These are phyloP conservation scores for Seiridium cupressi DNA, from an alignment of 2,329 filamentous ascomycete genomes.

Conservation along the genomic window DNA sequence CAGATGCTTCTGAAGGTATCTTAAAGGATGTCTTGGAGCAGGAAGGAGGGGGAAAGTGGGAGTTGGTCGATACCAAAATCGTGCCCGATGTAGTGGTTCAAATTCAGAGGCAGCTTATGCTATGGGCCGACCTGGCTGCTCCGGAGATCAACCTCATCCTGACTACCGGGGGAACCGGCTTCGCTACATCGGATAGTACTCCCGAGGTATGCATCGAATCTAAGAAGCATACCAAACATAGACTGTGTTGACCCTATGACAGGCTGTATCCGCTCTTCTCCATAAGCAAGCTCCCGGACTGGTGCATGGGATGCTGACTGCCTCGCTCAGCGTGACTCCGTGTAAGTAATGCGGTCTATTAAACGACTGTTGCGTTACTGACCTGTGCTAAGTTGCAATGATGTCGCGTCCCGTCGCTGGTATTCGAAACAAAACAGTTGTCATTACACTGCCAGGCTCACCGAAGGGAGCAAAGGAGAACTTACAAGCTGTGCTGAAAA, in stretches of 20 bases:
- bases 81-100: slow-evolving; percentile 72
- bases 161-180: slow-evolving; percentile 91
- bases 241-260: slow-evolving; percentile 11
- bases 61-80: slow-evolving; percentile 66
- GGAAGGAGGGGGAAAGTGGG: slow-evolving; percentile 71
- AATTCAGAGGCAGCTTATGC: slow-evolving; percentile 71
- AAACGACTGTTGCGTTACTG: slow-evolving; percentile 2
- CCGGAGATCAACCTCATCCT: slow-evolving; percentile 72
- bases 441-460: slow-evolving; percentile 88
- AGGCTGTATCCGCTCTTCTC: slow-evolving; percentile 78
- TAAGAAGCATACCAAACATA: not conserved
- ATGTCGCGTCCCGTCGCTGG: slow-evolving; percentile 95
- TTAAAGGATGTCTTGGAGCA: slow-evolving; percentile 68
- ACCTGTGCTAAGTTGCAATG: slow-evolving; percentile 69
- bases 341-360: slow-evolving; percentile 56
- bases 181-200: slow-evolving; percentile 79
- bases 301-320: slow-evolving; percentile 90
- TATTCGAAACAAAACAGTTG: slow-evolving; percentile 74
- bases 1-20: slow-evolving; percentile 69
- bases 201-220: slow-evolving; percentile 64
- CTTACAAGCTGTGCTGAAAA: slow-evolving; percentile 80
- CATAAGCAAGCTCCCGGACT: slow-evolving; percentile 86
- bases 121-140: slow-evolving; percentile 68
- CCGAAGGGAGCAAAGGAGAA: slow-evolving; percentile 96
- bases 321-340: slow-evolving; percentile 82